Base-by-base conservation (phyloP, 73 alveolate genomes). In the Blepharisma japonicum region DNA sequence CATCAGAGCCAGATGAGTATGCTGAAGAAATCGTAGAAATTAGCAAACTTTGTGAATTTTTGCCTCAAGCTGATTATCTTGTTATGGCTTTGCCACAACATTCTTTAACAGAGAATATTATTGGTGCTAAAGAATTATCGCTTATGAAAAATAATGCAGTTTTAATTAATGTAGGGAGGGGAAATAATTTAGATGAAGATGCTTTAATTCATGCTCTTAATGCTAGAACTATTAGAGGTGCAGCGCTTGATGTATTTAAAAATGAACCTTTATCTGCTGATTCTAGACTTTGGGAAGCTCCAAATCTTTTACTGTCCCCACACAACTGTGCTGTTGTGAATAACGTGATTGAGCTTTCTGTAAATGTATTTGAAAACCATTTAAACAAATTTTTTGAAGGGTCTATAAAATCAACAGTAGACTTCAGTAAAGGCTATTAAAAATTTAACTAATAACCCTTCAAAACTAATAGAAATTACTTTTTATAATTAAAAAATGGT, bases 161-260 rank as follows among this genome's bases (percentile, higher is more conserved):
- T 53, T 53, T 20, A 53, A n/a, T 53, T n/a, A 53, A n/a, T n/a
- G 18, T 53, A 20, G 68, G 42, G 42, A 32, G 42, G 3, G 42
- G 42, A 32, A 32, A 1, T 1, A 20, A 53, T 53, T 14, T 53
- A 53, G 68, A 53, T 20, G 68, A 53, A 53, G 68, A 3, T n/a
- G 68, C 68, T 53, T 53, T 53, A 53, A 53, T 53, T 53, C 32
- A 53, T 1, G 68, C 68, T 53, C 23, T 53, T n/a, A 1, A 53
- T n/a, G 4, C 68, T n/a, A 53, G 23, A 3, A 53, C 18, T n/a
- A 53, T 53, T n/a, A n/a, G 23, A 53, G 68, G 68, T 53, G 68
- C 68, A n/a, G 68, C 68, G 18, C 23, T 53, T n/a, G 68, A 53
- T 53, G 68, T 53, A n/a, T 53, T n/a, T 53, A 20, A 20, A n/a